Base-by-base conservation (phyloP, 1,284 basidiomycete genomes). In the Schizophyllum commune region DNA sequence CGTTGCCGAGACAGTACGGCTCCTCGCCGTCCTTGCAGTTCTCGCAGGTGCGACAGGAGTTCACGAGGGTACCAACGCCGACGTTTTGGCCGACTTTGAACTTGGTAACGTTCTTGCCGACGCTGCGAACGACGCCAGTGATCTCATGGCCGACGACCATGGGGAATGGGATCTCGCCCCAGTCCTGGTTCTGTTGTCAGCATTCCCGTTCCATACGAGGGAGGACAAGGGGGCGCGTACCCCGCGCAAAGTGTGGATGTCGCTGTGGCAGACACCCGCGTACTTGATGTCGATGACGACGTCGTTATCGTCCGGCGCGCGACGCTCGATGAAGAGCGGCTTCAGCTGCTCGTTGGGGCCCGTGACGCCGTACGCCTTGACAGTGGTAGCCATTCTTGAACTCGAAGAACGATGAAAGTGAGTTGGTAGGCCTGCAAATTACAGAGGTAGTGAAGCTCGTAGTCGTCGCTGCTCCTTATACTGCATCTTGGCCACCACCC, bases 251-350 rank as follows among this genome's bases (percentile, higher is more conserved):
- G 60, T 61, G 33, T 61, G 60, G 15, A 61, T 61, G n/a, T 61
- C 60, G 32, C 56, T 39, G 20, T 61, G 60, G 51, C 60, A 61
- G 56, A 61, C 53, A 1, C 60, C 60, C 5, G 60, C 52, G 33
- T 39, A 61, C 33, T 61, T 61, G 52, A 61, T 57, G 39, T 61
- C 60, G 60, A 61, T 61, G 22, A 52, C n/a, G 15, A 61, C 56
- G 52, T 61, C 60, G 39, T 61, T 19, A 32, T 61, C 60, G 32
- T 54, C 39, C 13, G 39, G 39, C 9, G 39, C 39, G 39, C 39
- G 39, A 47, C 39, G 39, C 39, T 47, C 39, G 39, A 47, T 47
- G 39, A 17, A 13, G 17, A 47, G 39, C 39, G 39, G 39, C 39
- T 47, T 11, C 13, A 47, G 39, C 39, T 47, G 9, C 39, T 47